These are phyloP conservation scores for Thelephora ganbajun DNA, from an alignment of 768 basidiomycete species.

Conservation along the genomic window DNA sequence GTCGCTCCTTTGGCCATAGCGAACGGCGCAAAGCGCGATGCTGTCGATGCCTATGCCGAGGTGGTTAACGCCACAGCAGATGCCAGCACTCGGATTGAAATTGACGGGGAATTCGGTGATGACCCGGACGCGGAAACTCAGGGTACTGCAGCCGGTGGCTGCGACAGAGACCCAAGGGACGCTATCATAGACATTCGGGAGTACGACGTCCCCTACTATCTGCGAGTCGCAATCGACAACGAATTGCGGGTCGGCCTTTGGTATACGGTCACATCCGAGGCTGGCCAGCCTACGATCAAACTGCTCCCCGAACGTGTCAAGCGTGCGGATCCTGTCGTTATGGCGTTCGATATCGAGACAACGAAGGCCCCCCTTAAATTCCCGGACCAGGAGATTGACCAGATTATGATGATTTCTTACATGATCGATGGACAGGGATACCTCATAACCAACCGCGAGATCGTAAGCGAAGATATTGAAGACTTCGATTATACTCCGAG, in stretches of 20 bases:
- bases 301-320: constrained; percentile 78
- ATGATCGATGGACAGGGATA: constrained; percentile 98
- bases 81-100: constrained; percentile 50
- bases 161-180: constrained; percentile 76
- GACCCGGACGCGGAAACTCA: constrained; percentile 18
- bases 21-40: constrained; percentile 85
- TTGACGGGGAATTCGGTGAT: constrained; percentile 45
- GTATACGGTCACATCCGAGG: constrained; percentile 79
- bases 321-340: constrained; percentile 96
- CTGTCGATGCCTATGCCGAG: constrained; percentile 96
- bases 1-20: constrained; percentile 79
- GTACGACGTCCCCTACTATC: constrained; percentile 93
- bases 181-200: constrained; percentile 91
- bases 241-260: constrained; percentile 96
- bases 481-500: constrained; percentile 99
- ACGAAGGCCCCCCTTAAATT: constrained; percentile 99
- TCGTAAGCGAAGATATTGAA: constrained; percentile 93
- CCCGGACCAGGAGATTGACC: constrained; percentile 89
- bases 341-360: constrained; percentile 99
- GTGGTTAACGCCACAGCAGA: constrained; percentile 71
- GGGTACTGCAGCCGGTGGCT: constrained; percentile 19
- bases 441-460: constrained; percentile 94
- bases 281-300: constrained; percentile 62
- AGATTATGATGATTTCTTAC: constrained; percentile 99
- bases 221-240: constrained; percentile 98